Base-by-base conservation (phyloP, 441 rosid genomes). In the Francoa sonchifolia region DNA sequence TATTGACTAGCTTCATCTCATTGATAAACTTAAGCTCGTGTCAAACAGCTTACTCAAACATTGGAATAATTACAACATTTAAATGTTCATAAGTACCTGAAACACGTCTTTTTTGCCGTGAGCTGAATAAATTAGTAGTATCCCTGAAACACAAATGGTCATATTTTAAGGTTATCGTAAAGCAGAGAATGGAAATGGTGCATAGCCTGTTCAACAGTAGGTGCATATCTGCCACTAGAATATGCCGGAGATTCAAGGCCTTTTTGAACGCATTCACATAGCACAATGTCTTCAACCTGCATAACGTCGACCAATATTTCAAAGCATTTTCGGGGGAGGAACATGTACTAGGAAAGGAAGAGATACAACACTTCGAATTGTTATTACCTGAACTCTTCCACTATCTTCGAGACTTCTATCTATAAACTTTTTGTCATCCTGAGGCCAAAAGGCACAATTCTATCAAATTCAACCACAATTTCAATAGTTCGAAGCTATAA, bases 261-360 rank as follows among this genome's bases (percentile, higher is more conserved):
- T 45, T 71, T 75, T 50, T 89, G 95, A 26, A 89, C 92, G 23
- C 71, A 73, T 65, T 89, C 88, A 39, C 88, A 84, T 14, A 89
- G 65, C 29, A 43, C 40, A n/a, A 72, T 58, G 54, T 89, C 92
- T 64, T 84, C 97, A 47, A 70, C 62, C 97, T 84, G 73, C 59
- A 57, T 30, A 4, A 17, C 14, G 5, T 26, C 6, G 9, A 14
- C 16, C 38, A 33, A 33, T 8, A 13, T n/a, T 14, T 33, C 10
- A 33, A 14, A 4, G 8, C 6, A 9, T 30, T 30, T 1, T 8
- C n/a, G 9, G 8, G 30, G 1, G 10, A 26, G 6, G 2, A 6
- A 26, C 30, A 26, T 26, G 30, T 26, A 5, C 30, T 26, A n/a
- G n/a, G n/a, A n/a, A n/a, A n/a, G n/a, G n/a, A 26, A 0, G 39